Base-by-base conservation (phyloP, 768 basidiomycete species). In the Clathrus columnatus region DNA sequence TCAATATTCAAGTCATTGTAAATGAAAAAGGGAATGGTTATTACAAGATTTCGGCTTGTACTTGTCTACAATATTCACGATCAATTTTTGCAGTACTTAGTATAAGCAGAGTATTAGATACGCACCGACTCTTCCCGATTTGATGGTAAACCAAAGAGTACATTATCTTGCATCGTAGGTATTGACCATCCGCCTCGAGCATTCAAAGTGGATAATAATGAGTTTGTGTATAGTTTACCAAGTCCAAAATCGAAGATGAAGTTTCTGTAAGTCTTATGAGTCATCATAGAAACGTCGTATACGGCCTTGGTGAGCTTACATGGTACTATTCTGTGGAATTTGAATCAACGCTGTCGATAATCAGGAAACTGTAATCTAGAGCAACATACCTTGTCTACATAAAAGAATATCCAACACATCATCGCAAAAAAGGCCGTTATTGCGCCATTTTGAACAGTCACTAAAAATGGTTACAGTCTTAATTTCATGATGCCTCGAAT, bases 381-480 rank as follows among this genome's bases (percentile, higher is more conserved):
- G 36, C 14, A 3, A 50, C 24, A 27, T 11, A 48, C 46, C 43
- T 18, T 11, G 17, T 11, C 16, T 10, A 23, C 47, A 49, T 70
- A 8, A 50, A 65, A 71, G 48, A 64, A 29, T 4, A 65, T 59
- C 24, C 72, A 63, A 44, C 70, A 69, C 16, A 65, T 18, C 4
- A 67, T 59, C 11, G 73, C 68, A 62, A 66, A 69, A 18, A 74
- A 49, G 24, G 72, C 59, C n/a, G 73, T 75, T 11, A 74, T 30
- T 7, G 69, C 26, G 28, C 74, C 69, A 5, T 69, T 68, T 36
- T 68, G 66, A n/a, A 69, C 54, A 2, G 67, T 67, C 50, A 67
- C 68, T 57, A 21, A 7, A 7, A 20, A 20, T 50, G 14, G 16
- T 2, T 2, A 14, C 30, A 26, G n/a, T 36, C 17, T 14, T 14